Conservation (phyloP, 1,284 basidiomycete species). For the Trametes sp. region DNA sequence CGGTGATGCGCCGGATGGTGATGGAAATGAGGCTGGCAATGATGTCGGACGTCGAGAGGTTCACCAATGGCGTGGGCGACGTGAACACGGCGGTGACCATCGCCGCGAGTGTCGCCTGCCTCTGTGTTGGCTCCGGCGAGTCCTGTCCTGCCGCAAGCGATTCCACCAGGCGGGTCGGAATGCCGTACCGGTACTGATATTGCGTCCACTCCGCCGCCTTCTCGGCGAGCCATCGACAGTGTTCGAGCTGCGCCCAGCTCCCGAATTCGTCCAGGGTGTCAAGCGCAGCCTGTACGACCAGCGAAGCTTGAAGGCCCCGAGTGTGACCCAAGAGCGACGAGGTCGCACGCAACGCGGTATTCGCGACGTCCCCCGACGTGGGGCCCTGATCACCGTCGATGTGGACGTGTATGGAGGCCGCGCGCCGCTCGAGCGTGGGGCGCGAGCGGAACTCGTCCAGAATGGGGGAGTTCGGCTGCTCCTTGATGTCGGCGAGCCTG, state of each 20-base stretch:
- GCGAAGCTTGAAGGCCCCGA: constrained; percentile 78
- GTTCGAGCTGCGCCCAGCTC: constrained; percentile 78
- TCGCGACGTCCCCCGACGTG: constrained; percentile 74
- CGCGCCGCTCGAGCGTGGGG: constrained; percentile 79
- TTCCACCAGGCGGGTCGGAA: constrained; percentile 89
- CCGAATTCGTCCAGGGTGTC: constrained; percentile 67
- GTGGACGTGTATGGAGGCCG: constrained; percentile 88
- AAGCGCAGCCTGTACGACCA: constrained; percentile 76
- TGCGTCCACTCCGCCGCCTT: constrained; percentile 85
- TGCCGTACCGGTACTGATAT: constrained; percentile 91
- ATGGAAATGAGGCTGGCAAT: constrained; percentile 81
- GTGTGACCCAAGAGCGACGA: constrained; percentile 81
- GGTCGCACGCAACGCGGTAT: constrained; percentile 76
- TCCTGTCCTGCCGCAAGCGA: constrained; percentile 78
- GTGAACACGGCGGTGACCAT: constrained; percentile 90
- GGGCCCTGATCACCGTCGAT: constrained; percentile 90
- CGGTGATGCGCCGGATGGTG: constrained; percentile 74
- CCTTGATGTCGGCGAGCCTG: constrained; percentile 69
- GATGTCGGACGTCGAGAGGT: constrained; percentile 91
- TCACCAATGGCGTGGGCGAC: constrained; percentile 85
- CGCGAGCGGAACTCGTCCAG: constrained; percentile 82
- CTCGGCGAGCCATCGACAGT: constrained; percentile 86
- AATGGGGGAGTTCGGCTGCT: constrained; percentile 76
- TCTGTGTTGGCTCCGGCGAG: constrained; percentile 53
- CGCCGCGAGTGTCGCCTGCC: constrained; percentile 75